Percentiles rank a stretch among this genome's conserved stretches.
Evolutionary conservation across 768 basidiomycete species (phyloP).

Genomic region (Lentinula boryana): DNA sequence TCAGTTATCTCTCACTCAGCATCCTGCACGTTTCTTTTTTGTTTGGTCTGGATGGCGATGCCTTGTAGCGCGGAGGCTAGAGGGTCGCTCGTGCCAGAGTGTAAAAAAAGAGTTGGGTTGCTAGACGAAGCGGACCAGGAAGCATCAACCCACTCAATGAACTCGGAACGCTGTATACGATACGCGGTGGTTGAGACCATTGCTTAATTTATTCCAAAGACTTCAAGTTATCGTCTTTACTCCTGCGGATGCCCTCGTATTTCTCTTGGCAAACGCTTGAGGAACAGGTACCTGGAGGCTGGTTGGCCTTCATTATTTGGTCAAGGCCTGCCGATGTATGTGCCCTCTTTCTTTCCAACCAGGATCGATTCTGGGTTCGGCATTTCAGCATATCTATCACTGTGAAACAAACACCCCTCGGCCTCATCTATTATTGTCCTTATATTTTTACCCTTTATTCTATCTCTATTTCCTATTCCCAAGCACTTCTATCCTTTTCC

Average conservation of each 20-base stretch:
- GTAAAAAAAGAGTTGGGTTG: slow-evolving; percentile 4
- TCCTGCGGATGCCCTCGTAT: background rate
- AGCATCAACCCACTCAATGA: background rate
- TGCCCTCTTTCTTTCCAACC: background rate
- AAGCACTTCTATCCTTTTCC: background rate
- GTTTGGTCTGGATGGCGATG: background rate
- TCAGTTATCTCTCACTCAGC: background rate
- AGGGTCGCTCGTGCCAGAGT: background rate
- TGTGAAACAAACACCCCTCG: background rate
- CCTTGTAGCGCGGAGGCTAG: slow-evolving; percentile 2
- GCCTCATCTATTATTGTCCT: background rate
- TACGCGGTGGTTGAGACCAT: slow-evolving; percentile 2
- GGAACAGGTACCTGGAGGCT: background rate
- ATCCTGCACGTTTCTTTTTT: slow-evolving; percentile 5
- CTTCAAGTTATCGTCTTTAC: background rate
- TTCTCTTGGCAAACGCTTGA: background rate
- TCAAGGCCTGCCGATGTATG: background rate
- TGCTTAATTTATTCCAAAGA: slow-evolving; percentile 2
- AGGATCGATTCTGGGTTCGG: background rate
- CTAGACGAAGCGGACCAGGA: background rate
- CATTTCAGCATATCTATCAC: slow-evolving; percentile 1
- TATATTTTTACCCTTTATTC: slow-evolving; percentile 7
- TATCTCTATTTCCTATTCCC: slow-evolving; percentile 7
- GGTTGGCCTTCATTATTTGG: background rate
- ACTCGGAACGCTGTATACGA: slow-evolving; percentile 6